phyloP scores from a whole-genome alignment of 768 basidiomycete genomes.

The Mycena maculata region DNA sequence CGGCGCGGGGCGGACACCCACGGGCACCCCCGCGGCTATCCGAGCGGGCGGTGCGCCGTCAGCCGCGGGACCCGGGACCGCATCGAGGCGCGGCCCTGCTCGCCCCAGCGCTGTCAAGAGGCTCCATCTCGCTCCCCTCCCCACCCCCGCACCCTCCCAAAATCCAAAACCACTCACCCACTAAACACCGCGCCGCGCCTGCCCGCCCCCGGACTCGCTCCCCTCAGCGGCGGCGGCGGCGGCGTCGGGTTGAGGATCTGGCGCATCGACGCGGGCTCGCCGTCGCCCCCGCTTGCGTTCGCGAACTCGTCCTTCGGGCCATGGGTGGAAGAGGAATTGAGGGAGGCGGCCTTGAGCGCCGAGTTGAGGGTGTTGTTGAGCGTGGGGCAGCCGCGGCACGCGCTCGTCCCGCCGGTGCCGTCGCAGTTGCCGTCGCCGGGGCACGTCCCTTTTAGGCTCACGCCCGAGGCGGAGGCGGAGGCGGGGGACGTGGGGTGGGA shows the following conservation, averaged over 20 bases:
- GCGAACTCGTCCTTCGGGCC: background rate
- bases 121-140: no score
- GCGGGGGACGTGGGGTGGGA: conserved; percentile 31
- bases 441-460: conserved; percentile 80
- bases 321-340: no score
- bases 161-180: background rate
- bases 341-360: no score
- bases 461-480: no score
- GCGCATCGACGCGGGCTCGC: conserved; percentile 31
- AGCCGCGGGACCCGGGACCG: no score
- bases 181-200: background rate
- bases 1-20: no score
- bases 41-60: no score
- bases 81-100: no score
- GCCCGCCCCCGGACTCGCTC: background rate
- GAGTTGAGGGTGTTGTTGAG: conserved; percentile 89
- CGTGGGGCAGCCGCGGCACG: conserved; percentile 96
- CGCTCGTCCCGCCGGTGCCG: conserved; percentile 93
- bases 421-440: conserved; percentile 98
- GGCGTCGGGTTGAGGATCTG: conserved; percentile 33
- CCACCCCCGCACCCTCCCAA: background rate
- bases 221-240: conserved; percentile 15
- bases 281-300: background rate
- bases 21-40: no score
- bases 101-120: no score